Evolutionary conservation across 352 stramenopile genomes (phyloP).

Genomic region (Phytophthora citrophthora): DNA sequence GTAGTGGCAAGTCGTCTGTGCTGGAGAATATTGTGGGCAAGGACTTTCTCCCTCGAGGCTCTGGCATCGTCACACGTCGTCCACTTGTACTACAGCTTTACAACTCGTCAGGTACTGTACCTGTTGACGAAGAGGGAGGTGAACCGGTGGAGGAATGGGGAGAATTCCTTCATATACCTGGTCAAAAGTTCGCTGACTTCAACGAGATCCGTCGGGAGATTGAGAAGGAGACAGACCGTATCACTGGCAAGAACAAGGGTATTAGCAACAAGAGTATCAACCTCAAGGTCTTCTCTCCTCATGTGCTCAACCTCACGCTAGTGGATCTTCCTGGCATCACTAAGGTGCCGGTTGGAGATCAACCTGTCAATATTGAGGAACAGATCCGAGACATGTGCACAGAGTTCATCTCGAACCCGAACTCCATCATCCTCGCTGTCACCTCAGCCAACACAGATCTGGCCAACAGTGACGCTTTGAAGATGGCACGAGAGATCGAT

Average conservation of each 20-base stretch:
- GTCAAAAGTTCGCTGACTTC: constrained; percentile 97
- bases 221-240: constrained; percentile 96
- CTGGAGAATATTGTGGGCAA: constrained; percentile 96
- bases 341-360: constrained; percentile 98
- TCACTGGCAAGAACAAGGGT: constrained; percentile 97
- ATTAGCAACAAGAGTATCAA: constrained; percentile 99
- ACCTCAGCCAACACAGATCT: constrained; percentile 99
- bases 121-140: constrained; percentile 25
- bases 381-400: constrained; percentile 99
- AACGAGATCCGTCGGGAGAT: constrained; percentile 98
- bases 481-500: constrained; percentile 96
- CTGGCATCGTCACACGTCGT: constrained; percentile 98
- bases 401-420: constrained; percentile 98
- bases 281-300: constrained; percentile 98
- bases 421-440: constrained; percentile 99
- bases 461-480: constrained; percentile 98
- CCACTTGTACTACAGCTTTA: constrained; percentile 99
- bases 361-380: constrained; percentile 99
- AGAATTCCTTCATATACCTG: constrained; percentile 98
- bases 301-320: constrained; percentile 99
- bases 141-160: constrained; percentile 92
- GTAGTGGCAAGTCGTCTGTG: constrained; percentile 96
- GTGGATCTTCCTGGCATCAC: constrained; percentile 99
- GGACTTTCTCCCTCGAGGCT: constrained; percentile 96
- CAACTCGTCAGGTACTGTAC: constrained; percentile 72